These are phyloP conservation scores for Emericellopsis atlantica DNA, from an alignment of 2,329 filamentous ascomycete species.

Conservation along the genomic window DNA sequence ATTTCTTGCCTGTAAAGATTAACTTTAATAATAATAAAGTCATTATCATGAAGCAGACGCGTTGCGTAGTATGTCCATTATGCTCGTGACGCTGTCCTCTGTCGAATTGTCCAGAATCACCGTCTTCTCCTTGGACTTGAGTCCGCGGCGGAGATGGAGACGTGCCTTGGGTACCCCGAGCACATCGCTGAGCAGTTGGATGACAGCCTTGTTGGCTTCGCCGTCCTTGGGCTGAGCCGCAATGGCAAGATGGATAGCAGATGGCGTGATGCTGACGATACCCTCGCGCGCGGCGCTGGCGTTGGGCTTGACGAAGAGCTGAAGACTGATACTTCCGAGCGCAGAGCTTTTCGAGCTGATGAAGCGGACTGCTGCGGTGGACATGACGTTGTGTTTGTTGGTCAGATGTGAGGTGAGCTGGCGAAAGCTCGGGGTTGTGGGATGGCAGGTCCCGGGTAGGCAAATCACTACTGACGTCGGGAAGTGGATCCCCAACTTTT, in stretches of 20 bases:
- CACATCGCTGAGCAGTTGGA: slow-evolving; percentile 46
- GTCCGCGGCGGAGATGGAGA: slow-evolving; percentile 47
- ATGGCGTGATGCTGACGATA: slow-evolving; percentile 40
- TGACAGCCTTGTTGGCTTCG: slow-evolving; percentile 56
- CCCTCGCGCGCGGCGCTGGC: slow-evolving; percentile 50
- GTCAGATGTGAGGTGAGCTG: too few relatives aligned
- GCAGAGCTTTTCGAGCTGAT: slow-evolving; percentile 33
- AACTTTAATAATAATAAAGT: background rate
- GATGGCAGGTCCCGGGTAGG: too few relatives aligned
- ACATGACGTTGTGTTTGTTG: too few relatives aligned
- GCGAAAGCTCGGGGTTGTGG: too few relatives aligned
- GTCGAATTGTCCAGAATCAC: slow-evolving; percentile 26
- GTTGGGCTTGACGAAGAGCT: slow-evolving; percentile 57
- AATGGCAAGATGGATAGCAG: slow-evolving; percentile 51
- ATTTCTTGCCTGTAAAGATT: too few relatives aligned
- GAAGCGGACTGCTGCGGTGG: slow-evolving; percentile 25
- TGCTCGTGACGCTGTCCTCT: slow-evolving; percentile 10
- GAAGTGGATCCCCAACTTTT: too few relatives aligned
- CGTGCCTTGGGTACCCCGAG: slow-evolving; percentile 51
- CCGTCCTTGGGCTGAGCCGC: slow-evolving; percentile 52
- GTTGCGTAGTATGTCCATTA: slow-evolving; percentile 14
- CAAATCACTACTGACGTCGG: too few relatives aligned
- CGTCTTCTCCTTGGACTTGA: slow-evolving; percentile 54
- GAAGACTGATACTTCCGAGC: slow-evolving; percentile 38
- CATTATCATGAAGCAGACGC: slow-evolving; percentile 7